A percentile compares a stretch with the other conserved stretches of the same genome.
These are phyloP conservation scores for Diaporthe velutina DNA, from an alignment of 2,329 filamentous ascomycete species.

Conservation along the genomic window DNA sequence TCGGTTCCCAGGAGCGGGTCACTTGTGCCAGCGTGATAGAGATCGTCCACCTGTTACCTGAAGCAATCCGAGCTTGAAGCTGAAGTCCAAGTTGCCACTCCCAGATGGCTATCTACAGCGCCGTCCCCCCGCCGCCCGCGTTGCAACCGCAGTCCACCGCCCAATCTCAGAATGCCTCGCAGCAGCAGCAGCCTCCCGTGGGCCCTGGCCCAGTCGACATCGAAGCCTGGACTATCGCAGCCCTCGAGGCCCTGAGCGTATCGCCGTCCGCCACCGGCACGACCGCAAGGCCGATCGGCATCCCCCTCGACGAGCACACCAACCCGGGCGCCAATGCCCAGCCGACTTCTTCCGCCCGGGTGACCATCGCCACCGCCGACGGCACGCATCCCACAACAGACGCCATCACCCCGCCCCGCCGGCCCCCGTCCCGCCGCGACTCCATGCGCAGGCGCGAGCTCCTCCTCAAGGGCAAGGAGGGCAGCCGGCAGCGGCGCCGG, in stretches of 20 bases:
- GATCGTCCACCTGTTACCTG: background rate
- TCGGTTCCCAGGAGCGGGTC: background rate
- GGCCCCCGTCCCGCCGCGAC: constrained; percentile 65
- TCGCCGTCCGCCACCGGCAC: constrained; percentile 67
- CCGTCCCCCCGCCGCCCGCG: constrained; percentile 49
- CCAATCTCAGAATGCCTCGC: constrained; percentile 39
- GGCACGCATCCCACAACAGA: constrained; percentile 29
- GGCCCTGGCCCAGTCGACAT: constrained; percentile 65
- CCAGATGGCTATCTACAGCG: constrained; percentile 51
- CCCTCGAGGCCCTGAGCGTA: constrained; percentile 67
- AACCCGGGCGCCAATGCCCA: constrained; percentile 47
- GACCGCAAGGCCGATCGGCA: constrained; percentile 74
- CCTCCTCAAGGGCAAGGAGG: constrained; percentile 90
- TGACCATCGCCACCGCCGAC: constrained; percentile 42
- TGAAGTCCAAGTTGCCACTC: background rate
- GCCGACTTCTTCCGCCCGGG: constrained; percentile 24
- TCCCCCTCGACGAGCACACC: constrained; percentile 76
- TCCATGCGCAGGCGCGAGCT: constrained; percentile 76
- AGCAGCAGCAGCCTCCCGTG: constrained; percentile 43
- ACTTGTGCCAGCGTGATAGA: background rate
- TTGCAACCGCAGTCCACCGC: constrained; percentile 36
- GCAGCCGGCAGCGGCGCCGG: constrained; percentile 84
- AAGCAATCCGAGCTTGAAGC: background rate
- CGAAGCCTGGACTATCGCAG: constrained; percentile 75
- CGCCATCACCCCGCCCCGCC: constrained; percentile 54